Base-by-base conservation (phyloP, 169 alveolate genomes). In the Cryptosporidium bovis region DNA sequence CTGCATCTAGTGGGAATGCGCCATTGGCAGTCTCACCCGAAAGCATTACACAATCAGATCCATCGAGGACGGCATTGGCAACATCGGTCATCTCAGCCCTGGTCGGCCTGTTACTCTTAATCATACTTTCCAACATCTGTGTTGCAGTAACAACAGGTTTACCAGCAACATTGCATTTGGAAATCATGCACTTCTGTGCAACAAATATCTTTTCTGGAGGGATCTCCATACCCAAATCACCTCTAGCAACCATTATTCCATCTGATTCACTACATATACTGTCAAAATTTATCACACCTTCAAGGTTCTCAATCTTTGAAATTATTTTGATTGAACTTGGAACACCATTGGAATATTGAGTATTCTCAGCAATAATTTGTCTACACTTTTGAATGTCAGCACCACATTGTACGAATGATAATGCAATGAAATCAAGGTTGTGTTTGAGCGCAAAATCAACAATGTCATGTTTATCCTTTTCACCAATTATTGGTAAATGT, bases 21-120 rank as follows among this genome's bases (percentile, higher is more conserved):
- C 97, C 96, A 20, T 92, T 94, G n/a, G 97, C 96, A 7, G 97
- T 92, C 71, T 94, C 97, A 6, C 97, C 96, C 51, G 96, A 94
- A 40, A 95, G 93, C 98, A 97, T 95, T 27, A 97, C 99, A 36
- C 99, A 96, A 90, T 98, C 99, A 12, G 99, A 91, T 53, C 99
- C 99, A 90, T 98, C 99, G 48, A 97, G 85, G 20, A 98, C 99
- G 1, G 99, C 99, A 90, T 98, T 98, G 69, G 99, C 98, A 65
- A 98, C 99, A 95, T 98, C 99, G 4, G 98, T 93, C 36, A 98
- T 98, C 91, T 98, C 99, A 10, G 99, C 99, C 65, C 99, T 94
- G 12, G 99, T 98, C 15, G 99, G 99, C 83, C 99, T 92, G 16
- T 99, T 99, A 71, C 97, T 97, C 27, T 93, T 95, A 31, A 96